These are phyloP conservation scores for Penicillium cataractarum DNA, from an alignment of 495 filamentous ascomycete genomes.

Conservation along the genomic window DNA sequence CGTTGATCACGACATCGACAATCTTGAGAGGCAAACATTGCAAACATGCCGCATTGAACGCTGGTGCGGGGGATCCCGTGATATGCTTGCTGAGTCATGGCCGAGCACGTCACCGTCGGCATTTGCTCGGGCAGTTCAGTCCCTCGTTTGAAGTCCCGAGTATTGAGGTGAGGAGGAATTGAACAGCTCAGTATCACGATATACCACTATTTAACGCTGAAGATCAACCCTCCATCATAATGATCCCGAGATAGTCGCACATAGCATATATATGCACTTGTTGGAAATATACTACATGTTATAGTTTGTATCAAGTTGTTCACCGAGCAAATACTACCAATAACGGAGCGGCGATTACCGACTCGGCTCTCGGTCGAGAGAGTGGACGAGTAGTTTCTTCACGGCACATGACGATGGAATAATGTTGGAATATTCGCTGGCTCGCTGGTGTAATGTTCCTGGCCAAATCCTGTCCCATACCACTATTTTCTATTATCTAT, in stretches of 20 bases:
- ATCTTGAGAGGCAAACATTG: constrained; percentile 26
- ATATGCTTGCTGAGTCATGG: constrained; percentile 17
- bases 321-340: constrained; percentile 22
- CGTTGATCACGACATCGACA: constrained; percentile 55
- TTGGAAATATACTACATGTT: not conserved
- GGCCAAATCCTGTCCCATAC: not conserved
- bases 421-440: not conserved
- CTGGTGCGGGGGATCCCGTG: constrained; percentile 42
- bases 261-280: not conserved
- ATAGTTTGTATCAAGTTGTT: not conserved
- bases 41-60: constrained; percentile 40
- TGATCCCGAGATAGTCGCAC: too few relatives aligned
- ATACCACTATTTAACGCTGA: not conserved
- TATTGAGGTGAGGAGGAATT: not conserved
- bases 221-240: too few relatives aligned
- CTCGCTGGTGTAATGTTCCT: not conserved
- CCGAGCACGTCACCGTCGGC: constrained; percentile 43
- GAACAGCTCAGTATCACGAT: not conserved
- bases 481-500: not conserved
- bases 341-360: constrained; percentile 27
- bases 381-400: not conserved
- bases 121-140: constrained; percentile 24
- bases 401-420: not conserved
- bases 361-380: constrained; percentile 24
- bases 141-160: not conserved